Conservation (phyloP, 257 asterid genomes). For the Salvia hispanica region DNA sequence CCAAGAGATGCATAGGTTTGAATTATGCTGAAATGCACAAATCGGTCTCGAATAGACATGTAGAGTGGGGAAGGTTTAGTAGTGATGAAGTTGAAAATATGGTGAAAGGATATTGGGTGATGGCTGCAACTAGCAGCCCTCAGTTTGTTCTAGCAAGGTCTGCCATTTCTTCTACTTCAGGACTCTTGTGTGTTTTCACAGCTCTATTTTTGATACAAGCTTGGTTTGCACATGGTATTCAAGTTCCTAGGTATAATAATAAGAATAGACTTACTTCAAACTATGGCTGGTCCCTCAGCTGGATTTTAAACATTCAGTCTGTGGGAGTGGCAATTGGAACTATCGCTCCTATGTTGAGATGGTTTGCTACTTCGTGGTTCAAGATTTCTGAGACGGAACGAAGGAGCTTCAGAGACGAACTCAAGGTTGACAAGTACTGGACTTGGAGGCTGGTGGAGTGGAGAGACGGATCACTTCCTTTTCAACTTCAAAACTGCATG, state of each 20-base stretch:
- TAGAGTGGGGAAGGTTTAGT: too few species aligned
- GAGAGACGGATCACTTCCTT: not conserved
- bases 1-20: not conserved
- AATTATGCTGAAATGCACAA: too few species aligned
- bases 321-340: not conserved
- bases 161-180: not conserved
- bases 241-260: too few species aligned
- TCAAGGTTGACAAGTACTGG: constrained; percentile 16
- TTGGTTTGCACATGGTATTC: too few species aligned
- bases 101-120: constrained; percentile 5
- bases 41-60: too few species aligned
- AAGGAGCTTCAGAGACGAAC: not conserved
- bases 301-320: not conserved
- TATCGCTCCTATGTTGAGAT: not conserved
- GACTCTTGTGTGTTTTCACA: not conserved
- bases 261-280: too few species aligned
- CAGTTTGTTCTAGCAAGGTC: constrained; percentile 2
- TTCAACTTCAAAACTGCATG: not conserved
- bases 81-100: too few species aligned
- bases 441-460: constrained; percentile 1
- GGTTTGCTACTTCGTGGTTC: not conserved
- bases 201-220: not conserved
- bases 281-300: too few species aligned
- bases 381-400: not conserved
- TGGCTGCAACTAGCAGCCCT: not conserved